A percentile compares a stretch with the other conserved stretches of the same genome.
These are phyloP conservation scores for Fusarium beomiforme DNA, from an alignment of 2,329 filamentous ascomycete genomes.

Conservation along the genomic window DNA sequence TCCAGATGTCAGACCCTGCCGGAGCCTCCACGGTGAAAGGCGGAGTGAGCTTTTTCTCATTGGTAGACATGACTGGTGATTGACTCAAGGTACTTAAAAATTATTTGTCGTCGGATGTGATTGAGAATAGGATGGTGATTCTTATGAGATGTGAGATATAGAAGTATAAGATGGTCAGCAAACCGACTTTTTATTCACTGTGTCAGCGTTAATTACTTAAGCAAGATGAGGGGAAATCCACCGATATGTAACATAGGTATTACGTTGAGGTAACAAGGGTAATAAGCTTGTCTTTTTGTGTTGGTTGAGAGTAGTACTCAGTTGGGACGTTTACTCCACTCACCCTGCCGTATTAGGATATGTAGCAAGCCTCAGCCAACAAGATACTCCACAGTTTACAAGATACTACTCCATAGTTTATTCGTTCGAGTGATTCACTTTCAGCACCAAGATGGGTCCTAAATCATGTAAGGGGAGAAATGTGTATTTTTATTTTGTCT, in stretches of 20 bases:
- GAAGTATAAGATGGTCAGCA: neutral
- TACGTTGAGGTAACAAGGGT: neutral
- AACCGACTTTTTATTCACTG: neutral
- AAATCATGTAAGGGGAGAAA: no score
- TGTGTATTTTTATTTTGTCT: no score
- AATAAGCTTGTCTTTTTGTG: neutral
- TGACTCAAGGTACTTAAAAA: neutral
- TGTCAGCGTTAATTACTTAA: neutral
- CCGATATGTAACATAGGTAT: neutral
- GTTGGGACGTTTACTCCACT: neutral
- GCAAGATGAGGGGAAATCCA: neutral
- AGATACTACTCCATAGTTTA: no score
- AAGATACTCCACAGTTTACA: no score
- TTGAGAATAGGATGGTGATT: neutral
- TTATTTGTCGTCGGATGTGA: neutral
- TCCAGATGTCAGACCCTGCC: neutral
- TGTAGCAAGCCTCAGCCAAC: no score
- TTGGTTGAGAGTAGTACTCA: neutral
- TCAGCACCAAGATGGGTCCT: no score
- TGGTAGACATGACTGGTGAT: neutral
- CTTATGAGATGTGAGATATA: neutral
- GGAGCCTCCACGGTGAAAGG: neutral
- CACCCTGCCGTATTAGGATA: neutral
- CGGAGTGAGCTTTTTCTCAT: neutral
- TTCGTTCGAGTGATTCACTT: no score